Conservation (phyloP, 805 yeast genomes). For the Lachancea lanzarotensis region DNA sequence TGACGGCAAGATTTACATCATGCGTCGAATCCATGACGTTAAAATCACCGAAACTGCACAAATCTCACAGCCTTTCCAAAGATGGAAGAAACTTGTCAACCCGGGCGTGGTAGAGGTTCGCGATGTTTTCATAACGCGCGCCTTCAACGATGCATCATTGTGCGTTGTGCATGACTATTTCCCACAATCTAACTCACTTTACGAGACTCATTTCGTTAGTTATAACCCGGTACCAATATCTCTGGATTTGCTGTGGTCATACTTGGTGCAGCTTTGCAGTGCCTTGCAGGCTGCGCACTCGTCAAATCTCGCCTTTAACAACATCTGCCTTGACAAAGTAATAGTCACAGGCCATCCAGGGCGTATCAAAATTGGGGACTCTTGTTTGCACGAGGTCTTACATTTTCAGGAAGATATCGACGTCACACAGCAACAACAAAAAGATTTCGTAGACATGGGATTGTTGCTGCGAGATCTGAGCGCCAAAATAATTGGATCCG, state of each 20-base stretch:
- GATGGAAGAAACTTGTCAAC: slow-evolving; percentile 51
- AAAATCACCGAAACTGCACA: slow-evolving; percentile 50
- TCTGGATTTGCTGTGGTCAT: slow-evolving; percentile 67
- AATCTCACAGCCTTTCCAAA: slow-evolving; percentile 48
- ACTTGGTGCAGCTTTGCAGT: slow-evolving; percentile 64
- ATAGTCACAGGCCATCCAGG: slow-evolving; percentile 61
- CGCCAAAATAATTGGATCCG: slow-evolving; percentile 17
- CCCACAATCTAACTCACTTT: slow-evolving; percentile 67
- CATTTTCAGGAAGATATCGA: slow-evolving; percentile 31
- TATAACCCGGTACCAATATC: slow-evolving; percentile 36
- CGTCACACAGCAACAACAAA: slow-evolving; percentile 36
- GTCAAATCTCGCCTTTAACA: slow-evolving; percentile 45
- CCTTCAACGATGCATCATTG: slow-evolving; percentile 75
- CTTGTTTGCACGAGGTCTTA: slow-evolving; percentile 67
- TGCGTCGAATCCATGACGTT: slow-evolving; percentile 65
- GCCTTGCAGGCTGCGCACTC: slow-evolving; percentile 66
- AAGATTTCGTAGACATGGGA: slow-evolving; percentile 59
- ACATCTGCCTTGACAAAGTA: slow-evolving; percentile 62
- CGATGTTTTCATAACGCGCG: slow-evolving; percentile 82
- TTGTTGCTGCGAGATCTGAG: slow-evolving; percentile 51
- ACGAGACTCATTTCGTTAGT: slow-evolving; percentile 55
- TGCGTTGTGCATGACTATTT: slow-evolving; percentile 78
- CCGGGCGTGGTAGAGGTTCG: slow-evolving; percentile 58
- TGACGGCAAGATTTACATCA: slow-evolving; percentile 72
- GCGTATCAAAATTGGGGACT: slow-evolving; percentile 62